Evolutionary conservation across 768 basidiomycete genomes (phyloP).

Genomic region (Trametes coccinea): DNA sequence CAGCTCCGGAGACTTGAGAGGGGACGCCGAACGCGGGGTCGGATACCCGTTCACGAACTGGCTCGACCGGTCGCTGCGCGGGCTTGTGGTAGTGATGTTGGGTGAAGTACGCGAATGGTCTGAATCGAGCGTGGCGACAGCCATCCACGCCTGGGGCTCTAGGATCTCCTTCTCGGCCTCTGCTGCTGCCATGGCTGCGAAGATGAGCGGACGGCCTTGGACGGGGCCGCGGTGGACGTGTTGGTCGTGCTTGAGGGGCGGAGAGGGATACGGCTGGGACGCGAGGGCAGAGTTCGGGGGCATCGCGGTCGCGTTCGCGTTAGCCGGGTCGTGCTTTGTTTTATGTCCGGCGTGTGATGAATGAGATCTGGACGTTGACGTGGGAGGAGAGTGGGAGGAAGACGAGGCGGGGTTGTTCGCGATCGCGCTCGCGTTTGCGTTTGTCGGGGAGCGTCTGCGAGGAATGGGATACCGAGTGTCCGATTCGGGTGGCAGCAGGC

Average conservation of each 20-base stretch:
- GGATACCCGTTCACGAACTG: constrained; percentile 26
- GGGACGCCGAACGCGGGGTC: constrained; percentile 24
- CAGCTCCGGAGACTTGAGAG: constrained; percentile 10
- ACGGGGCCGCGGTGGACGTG: constrained; percentile 14
- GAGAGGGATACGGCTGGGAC: constrained; percentile 3
- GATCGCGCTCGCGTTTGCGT: too few relatives aligned
- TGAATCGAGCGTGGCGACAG: constrained; percentile 13
- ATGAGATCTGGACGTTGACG: not conserved
- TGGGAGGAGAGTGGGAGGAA: not conserved
- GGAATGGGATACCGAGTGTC: constrained; percentile 21
- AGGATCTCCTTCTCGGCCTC: constrained; percentile 19
- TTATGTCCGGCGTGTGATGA: not conserved
- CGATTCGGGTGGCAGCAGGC: constrained; percentile 15
- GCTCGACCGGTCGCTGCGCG: constrained; percentile 16
- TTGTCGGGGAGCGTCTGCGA: constrained; percentile 16
- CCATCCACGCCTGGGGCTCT: constrained; percentile 20
- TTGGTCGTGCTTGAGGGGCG: not conserved
- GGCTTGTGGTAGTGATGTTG: not conserved
- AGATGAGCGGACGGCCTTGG: constrained; percentile 61
- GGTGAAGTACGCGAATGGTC: not conserved
- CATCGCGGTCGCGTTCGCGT: not conserved
- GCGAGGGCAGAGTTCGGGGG: not conserved
- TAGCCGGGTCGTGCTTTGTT: not conserved
- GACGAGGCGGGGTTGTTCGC: not conserved
- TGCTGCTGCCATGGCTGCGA: constrained; percentile 49